Conservation (phyloP, 257 asterid genomes). For the Lantana camara region DNA sequence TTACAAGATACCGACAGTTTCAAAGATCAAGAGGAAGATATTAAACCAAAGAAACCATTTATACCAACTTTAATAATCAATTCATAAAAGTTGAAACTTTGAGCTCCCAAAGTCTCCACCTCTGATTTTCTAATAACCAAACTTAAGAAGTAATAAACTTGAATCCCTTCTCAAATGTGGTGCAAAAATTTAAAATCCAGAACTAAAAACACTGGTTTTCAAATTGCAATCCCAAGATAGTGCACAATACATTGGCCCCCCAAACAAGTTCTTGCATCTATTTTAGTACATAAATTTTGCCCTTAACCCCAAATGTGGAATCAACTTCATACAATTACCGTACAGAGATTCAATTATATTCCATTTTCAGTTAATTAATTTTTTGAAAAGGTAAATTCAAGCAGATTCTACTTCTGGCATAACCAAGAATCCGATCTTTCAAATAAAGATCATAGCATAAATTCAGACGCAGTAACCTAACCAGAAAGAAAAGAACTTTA, state of each 20-base stretch:
- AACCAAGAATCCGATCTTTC: constrained; percentile 14
- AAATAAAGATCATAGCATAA: constrained; percentile 10
- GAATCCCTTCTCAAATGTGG: not conserved
- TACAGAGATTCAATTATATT: not conserved
- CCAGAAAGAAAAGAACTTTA: constrained; percentile 31
- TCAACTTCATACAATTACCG: constrained; percentile 4
- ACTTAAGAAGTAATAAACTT: too few relatives aligned
- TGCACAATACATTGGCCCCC: not conserved
- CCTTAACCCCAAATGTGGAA: not conserved
- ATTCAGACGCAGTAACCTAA: constrained; percentile 13
- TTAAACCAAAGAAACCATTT: not conserved
- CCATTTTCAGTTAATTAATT: constrained; percentile 6
- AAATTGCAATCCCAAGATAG: not conserved
- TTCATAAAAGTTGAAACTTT: too few relatives aligned
- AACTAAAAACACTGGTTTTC: not conserved
- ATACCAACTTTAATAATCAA: too few relatives aligned
- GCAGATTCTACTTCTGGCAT: constrained; percentile 21
- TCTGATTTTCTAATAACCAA: not conserved
- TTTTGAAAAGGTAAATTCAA: not conserved
- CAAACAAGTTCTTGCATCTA: not conserved
- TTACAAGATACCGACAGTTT: not conserved
- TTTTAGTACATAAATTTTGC: not conserved
- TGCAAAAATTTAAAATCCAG: not conserved
- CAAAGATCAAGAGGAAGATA: not conserved
- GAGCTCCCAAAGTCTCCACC: not conserved